Conservation (phyloP, 2,329 filamentous ascomycete species). For the Colletotrichum destructivum region DNA sequence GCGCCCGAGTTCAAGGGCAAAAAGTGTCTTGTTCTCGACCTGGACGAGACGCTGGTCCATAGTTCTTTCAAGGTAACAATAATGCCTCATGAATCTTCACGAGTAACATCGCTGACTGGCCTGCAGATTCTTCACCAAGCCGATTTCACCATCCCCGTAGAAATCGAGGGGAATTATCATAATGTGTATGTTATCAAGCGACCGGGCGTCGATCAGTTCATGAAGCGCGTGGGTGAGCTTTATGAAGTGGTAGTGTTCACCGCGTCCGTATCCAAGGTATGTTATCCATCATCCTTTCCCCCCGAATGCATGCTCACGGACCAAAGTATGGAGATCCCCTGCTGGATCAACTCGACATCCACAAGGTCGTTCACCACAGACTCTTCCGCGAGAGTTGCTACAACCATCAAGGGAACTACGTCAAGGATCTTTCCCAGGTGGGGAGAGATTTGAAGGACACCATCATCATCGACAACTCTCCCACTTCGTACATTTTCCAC, state of each 20-base stretch:
- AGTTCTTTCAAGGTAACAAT: slow-evolving; percentile 93
- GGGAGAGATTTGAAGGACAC: slow-evolving; percentile 96
- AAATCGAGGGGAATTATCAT: slow-evolving; percentile 98
- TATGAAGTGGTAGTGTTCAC: slow-evolving; percentile 99
- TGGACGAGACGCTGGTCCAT: slow-evolving; percentile 97
- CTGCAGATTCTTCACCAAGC: slow-evolving; percentile 93
- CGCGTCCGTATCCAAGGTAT: slow-evolving; percentile 95
- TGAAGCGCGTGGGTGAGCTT: slow-evolving; percentile 97
- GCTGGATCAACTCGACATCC: slow-evolving; percentile 96
- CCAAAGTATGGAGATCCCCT: slow-evolving; percentile 93
- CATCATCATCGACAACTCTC: slow-evolving; percentile 99
- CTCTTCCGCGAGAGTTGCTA: slow-evolving; percentile 99
- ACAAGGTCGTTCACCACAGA: slow-evolving; percentile 95
- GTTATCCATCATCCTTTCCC: slow-evolving; percentile 8
- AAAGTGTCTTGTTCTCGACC: slow-evolving; percentile 94
- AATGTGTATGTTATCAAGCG: slow-evolving; percentile 99
- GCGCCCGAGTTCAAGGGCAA: slow-evolving; percentile 84
- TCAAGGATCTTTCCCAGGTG: slow-evolving; percentile 98
- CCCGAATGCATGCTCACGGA: slow-evolving; percentile 46
- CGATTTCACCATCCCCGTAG: slow-evolving; percentile 98
- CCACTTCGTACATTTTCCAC: slow-evolving; percentile 99
- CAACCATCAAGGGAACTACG: slow-evolving; percentile 99
- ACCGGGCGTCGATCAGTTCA: slow-evolving; percentile 98
- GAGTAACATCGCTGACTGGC: slow-evolving; percentile 32
- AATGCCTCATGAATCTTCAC: slow-evolving; percentile 16